Conservation (phyloP, 2,329 filamentous ascomycete species). For the Xylaria sp. region DNA sequence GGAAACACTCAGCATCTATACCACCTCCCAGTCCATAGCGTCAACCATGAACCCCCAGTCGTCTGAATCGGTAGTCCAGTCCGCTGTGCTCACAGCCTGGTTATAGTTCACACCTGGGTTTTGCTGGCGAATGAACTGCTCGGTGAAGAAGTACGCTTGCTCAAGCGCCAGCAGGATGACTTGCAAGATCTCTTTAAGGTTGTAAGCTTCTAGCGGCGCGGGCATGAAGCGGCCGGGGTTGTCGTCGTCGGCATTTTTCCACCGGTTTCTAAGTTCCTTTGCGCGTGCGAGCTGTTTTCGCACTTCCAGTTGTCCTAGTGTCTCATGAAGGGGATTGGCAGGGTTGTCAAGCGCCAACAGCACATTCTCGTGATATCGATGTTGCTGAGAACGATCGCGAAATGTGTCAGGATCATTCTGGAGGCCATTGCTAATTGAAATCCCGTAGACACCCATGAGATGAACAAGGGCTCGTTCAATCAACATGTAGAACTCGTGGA, state of each 20-base stretch:
- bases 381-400: conserved; percentile 48
- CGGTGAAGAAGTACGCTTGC: conserved; percentile 63
- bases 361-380: conserved; percentile 76
- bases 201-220: conserved; percentile 66
- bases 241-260: conserved; percentile 72
- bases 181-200: conserved; percentile 68
- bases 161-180: conserved; percentile 69
- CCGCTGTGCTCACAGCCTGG: conserved; percentile 32
- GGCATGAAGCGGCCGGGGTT: conserved; percentile 35
- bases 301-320: conserved; percentile 66
- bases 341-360: conserved; percentile 68
- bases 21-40: conserved; percentile 67
- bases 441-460: conserved; percentile 70
- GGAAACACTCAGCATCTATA: conserved; percentile 33
- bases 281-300: conserved; percentile 69
- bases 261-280: conserved; percentile 76
- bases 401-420: background rate
- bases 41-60: conserved; percentile 68
- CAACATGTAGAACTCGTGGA: conserved; percentile 79
- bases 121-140: conserved; percentile 52
- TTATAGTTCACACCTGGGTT: conserved; percentile 19
- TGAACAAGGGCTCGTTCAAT: conserved; percentile 77
- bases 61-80: conserved; percentile 50
- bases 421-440: conserved; percentile 46
- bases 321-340: conserved; percentile 64